Conservation (phyloP, 495 filamentous ascomycete genomes). For the Aspergillus steynii region DNA sequence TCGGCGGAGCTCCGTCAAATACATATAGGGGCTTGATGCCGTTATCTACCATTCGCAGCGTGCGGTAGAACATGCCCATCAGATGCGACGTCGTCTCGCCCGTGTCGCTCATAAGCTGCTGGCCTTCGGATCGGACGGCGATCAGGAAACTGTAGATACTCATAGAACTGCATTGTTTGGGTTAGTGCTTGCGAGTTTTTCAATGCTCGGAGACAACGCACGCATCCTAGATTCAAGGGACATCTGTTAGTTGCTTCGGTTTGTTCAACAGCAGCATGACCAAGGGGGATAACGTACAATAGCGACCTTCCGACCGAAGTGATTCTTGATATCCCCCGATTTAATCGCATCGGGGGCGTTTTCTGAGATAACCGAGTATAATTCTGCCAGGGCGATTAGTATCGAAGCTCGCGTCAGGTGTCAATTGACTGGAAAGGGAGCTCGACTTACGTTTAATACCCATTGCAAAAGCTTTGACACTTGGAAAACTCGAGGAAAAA, state of each 20-base stretch:
- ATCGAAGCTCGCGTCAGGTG: slow-evolving; percentile 5
- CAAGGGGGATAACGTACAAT: slow-evolving; percentile 64
- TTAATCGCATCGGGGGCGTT: slow-evolving; percentile 93
- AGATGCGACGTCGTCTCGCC: slow-evolving; percentile 97
- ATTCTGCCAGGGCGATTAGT: slow-evolving; percentile 45
- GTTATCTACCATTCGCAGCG: slow-evolving; percentile 95
- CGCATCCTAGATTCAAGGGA: slow-evolving; percentile 67
- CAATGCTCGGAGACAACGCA: slow-evolving; percentile 40
- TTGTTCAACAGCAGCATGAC: not conserved
- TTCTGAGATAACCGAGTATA: slow-evolving; percentile 86
- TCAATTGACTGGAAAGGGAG: not conserved
- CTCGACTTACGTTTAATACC: slow-evolving; percentile 74
- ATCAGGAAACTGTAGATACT: slow-evolving; percentile 98
- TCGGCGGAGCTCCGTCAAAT: slow-evolving; percentile 94
- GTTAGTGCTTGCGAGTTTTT: slow-evolving; percentile 6
- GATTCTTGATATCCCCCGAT: slow-evolving; percentile 94
- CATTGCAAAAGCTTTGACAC: slow-evolving; percentile 53
- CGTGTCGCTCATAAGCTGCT: slow-evolving; percentile 89
- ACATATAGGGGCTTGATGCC: slow-evolving; percentile 98
- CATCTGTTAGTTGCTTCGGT: slow-evolving; percentile 18
- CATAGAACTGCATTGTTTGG: slow-evolving; percentile 72
- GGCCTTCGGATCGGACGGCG: slow-evolving; percentile 92
- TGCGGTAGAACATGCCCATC: slow-evolving; percentile 99
- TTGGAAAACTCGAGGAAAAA: not conserved
- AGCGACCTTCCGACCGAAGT: slow-evolving; percentile 95